Evolutionary conservation across 768 basidiomycete species (phyloP).

Genomic region (Lactifluus hygrophoroides): DNA sequence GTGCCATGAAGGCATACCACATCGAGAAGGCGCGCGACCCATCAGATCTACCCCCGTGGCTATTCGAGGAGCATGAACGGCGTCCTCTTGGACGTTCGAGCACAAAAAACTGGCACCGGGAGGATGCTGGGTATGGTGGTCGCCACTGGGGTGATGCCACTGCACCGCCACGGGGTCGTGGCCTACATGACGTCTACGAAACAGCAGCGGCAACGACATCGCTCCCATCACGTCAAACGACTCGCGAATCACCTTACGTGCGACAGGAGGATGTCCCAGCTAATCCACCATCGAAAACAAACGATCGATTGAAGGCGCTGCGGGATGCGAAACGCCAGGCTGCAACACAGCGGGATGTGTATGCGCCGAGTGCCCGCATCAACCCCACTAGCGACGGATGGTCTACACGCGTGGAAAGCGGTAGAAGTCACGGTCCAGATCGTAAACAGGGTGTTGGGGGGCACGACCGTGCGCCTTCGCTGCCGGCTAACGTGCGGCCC

Average conservation of each 20-base stretch:
- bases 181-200: conserved; percentile 34
- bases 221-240: background rate
- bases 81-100: conserved; percentile 23
- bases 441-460: background rate
- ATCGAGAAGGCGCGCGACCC: conserved; percentile 49
- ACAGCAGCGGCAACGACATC: conserved; percentile 20
- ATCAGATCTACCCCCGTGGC: conserved; percentile 55
- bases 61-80: conserved; percentile 52
- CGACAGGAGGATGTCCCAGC: conserved; percentile 19
- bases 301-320: conserved; percentile 41
- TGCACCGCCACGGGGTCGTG: conserved; percentile 22
- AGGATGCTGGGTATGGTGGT: conserved; percentile 6
- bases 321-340: conserved; percentile 41
- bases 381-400: background rate
- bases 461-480: background rate
- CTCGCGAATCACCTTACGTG: background rate
- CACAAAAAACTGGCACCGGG: conserved; percentile 19
- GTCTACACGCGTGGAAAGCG: background rate
- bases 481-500: background rate
- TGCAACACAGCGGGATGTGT: conserved; percentile 16
- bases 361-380: background rate
- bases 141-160: conserved; percentile 15
- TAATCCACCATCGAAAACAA: conserved; percentile 30
- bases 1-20: conserved; percentile 63
- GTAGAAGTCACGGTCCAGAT: background rate